A percentile compares a stretch with the other conserved stretches of the same genome.
Conservation (phyloP, 305 asterid genomes). For the Solanum hybrid region DNA sequence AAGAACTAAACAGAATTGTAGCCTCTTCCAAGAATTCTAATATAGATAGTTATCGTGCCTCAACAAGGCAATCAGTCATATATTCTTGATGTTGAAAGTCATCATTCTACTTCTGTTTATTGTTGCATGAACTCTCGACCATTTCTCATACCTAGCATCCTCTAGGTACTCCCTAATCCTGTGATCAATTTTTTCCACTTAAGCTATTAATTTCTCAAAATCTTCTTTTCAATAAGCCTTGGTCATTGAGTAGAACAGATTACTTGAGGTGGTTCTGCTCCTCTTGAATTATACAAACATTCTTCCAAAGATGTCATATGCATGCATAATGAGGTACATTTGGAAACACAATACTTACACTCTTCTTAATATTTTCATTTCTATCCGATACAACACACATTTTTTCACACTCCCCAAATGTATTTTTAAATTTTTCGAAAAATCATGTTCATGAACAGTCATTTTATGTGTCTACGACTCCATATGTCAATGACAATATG, state of each 20-base stretch:
- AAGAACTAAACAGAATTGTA: not conserved
- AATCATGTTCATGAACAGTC: not conserved
- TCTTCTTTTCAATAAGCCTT: not conserved
- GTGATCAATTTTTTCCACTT: not conserved
- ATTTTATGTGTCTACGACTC: not conserved
- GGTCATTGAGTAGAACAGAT: not conserved
- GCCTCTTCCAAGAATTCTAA: not conserved
- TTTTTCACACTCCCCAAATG: not conserved
- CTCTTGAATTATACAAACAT: not conserved
- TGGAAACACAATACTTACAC: not conserved
- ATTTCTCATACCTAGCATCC: not conserved
- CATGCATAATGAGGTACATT: not conserved
- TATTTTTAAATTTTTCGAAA: no score
- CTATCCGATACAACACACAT: not conserved
- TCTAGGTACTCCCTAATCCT: not conserved
- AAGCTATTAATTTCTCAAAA: not conserved
- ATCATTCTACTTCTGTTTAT: not conserved
- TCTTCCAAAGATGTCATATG: not conserved
- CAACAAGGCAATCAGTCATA: not conserved
- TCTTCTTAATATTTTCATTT: not conserved
- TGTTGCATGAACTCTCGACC: not conserved
- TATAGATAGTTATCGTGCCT: not conserved
- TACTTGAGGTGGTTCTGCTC: not conserved
- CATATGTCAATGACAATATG: not conserved
- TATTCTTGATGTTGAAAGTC: not conserved